Evolutionary conservation across 148 eudicot species (phyloP), one percentile per base, ranked within the genome.

Genomic region (Dianthus caryophyllus): DNA sequence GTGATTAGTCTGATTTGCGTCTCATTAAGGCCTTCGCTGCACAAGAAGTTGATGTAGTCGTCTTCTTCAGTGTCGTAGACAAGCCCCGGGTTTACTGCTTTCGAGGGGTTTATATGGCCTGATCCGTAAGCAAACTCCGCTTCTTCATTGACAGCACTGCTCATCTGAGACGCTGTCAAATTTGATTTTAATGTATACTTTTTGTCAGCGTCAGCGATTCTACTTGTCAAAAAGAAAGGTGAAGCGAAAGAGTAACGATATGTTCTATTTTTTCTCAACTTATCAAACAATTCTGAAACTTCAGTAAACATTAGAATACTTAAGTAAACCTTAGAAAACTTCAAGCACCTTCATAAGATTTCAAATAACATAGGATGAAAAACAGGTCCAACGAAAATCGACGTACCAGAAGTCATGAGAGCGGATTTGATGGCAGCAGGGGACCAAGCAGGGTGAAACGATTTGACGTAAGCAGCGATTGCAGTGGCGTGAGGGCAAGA

Each of bases 401-500:
- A 31, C 62, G 18, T n/a, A 61, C 79, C 79, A 13, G 81, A 73
- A 22, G 84, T 80, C 76, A 80, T 80, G 50, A 80, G 78, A 51
- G 84, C 84, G 22, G 78, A 80, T 67, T 68, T 77, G 21, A 81
- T 77, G n/a, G 64, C 46, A 20, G 64, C 6, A 20, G 64, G 64
- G 20, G 64, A 60, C 64, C 64, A 80, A 21, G 67, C 41, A 9
- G 80, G 75, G 51, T 66, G 80, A 66, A 76, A 80, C 21, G 83
- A 73, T 41, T 77, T 77, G 13, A 73, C 63, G 50, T 73, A 78
- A 39, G 83, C 80, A 36, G 78, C 81, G 1, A 52, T 59, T 3
- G 71, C 81, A 7, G 76, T 17, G 6, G 70, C 84, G 43, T 81
- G 84, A 7, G 84, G 84, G 24, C 81, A 77, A 30, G 84, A 52